A percentile compares a stretch with the other conserved stretches of the same genome.
phyloP scores from a whole-genome alignment of 352 stramenopile genomes.

The Pythium biforme region DNA sequence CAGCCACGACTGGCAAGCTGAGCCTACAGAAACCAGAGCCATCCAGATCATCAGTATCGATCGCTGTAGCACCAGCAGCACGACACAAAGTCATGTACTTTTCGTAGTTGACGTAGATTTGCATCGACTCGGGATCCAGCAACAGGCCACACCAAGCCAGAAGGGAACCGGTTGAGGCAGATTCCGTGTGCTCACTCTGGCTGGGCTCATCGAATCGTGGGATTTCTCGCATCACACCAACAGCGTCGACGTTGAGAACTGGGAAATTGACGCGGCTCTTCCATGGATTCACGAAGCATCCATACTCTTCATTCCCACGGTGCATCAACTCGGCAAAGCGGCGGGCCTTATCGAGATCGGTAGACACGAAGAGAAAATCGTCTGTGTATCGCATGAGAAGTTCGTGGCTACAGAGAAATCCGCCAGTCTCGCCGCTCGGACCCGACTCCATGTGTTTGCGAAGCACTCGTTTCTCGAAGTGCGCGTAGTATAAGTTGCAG shows the following conservation, averaged over 20 bases:
- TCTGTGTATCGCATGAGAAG: slow-evolving; percentile 73
- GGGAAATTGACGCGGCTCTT: slow-evolving; percentile 76
- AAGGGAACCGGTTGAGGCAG: background rate
- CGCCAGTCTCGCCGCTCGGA: slow-evolving; percentile 8
- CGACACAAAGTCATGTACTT: slow-evolving; percentile 39
- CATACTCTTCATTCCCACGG: slow-evolving; percentile 55
- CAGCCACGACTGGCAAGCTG: slow-evolving; percentile 33
- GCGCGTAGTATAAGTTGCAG: slow-evolving; percentile 80
- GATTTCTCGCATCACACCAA: slow-evolving; percentile 15
- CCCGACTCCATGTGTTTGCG: slow-evolving; percentile 36
- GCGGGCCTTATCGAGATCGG: slow-evolving; percentile 42
- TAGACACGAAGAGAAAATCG: slow-evolving; percentile 74
- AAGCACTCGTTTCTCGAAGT: slow-evolving; percentile 69
- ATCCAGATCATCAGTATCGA: no score
- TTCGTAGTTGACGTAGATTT: slow-evolving; percentile 78
- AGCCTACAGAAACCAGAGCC: slow-evolving; percentile 20
- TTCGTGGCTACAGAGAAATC: slow-evolving; percentile 49
- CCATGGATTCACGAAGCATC: slow-evolving; percentile 54
- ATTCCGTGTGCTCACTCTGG: background rate
- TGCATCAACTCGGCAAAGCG: slow-evolving; percentile 65
- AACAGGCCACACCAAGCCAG: slow-evolving; percentile 73
- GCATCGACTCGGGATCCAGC: slow-evolving; percentile 49
- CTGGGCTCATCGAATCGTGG: slow-evolving; percentile 19
- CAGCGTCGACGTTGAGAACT: background rate
- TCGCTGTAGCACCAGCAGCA: no score